Evolutionary conservation across 2,329 filamentous ascomycete genomes (phyloP).

Genomic region (Hirsutella thompsonii): DNA sequence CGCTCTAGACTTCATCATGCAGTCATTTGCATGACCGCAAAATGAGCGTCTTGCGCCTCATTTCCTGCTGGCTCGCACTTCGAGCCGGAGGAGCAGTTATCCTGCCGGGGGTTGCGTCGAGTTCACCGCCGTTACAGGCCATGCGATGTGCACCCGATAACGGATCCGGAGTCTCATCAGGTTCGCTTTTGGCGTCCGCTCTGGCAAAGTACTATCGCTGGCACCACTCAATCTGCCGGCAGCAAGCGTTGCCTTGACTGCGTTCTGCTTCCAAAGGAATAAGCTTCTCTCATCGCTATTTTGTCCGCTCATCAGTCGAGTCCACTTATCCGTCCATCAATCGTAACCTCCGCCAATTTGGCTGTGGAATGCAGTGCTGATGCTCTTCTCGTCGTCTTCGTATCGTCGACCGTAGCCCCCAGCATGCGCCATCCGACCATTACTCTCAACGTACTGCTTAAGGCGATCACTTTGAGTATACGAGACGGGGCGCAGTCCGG

Average conservation of each 20-base stretch:
- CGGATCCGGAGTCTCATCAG: neutral
- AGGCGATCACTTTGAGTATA: constrained; percentile 62
- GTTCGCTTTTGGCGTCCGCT: neutral
- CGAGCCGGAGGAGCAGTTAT: too few relatives aligned
- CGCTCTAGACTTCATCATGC: too few relatives aligned
- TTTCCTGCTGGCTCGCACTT: too few relatives aligned
- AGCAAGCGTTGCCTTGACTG: neutral
- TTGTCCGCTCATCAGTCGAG: constrained; percentile 10
- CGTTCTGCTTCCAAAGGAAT: constrained; percentile 5
- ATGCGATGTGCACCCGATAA: neutral
- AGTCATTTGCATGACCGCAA: too few relatives aligned
- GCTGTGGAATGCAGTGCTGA: constrained; percentile 93
- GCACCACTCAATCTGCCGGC: neutral
- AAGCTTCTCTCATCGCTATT: constrained; percentile 14
- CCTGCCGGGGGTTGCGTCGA: neutral
- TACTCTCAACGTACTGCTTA: constrained; percentile 86
- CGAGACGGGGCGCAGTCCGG: constrained; percentile 44
- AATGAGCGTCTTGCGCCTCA: too few relatives aligned
- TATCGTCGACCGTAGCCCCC: constrained; percentile 59
- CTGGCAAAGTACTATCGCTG: neutral
- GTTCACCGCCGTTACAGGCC: neutral
- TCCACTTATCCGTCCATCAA: constrained; percentile 21
- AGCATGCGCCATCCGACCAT: constrained; percentile 52
- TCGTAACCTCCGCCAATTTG: constrained; percentile 62
- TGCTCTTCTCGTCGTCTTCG: constrained; percentile 91